Conservation (phyloP, 257 asterid genomes). For the Scutellaria minor region DNA sequence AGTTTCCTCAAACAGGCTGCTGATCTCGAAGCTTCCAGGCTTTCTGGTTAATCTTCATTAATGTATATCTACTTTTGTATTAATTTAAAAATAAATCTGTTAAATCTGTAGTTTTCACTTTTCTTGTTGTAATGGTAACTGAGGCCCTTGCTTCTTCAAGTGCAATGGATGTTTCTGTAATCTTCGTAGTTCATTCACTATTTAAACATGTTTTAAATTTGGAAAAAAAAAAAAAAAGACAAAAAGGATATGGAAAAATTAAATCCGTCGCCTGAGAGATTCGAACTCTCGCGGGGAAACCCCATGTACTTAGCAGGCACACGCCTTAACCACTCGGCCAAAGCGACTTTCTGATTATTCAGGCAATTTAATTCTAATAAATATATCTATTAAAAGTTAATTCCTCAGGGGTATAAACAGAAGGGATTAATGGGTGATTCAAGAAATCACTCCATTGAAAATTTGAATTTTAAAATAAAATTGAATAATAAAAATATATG, state of each 20-base stretch:
- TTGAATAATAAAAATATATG: too few relatives aligned
- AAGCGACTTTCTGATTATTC: constrained; percentile 46
- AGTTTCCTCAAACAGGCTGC: constrained; percentile 79
- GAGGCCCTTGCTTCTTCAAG: background rate
- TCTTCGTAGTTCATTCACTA: too few relatives aligned
- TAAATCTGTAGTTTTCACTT: background rate
- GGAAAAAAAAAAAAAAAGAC: background rate
- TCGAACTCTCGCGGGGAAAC: constrained; percentile 99
- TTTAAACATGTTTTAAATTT: too few relatives aligned
- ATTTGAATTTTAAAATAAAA: too few relatives aligned
- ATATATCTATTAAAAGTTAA: too few relatives aligned
- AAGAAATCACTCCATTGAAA: too few relatives aligned
- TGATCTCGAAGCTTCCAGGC: constrained; percentile 78
- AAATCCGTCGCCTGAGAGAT: constrained; percentile 90
- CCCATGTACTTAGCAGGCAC: constrained; percentile 93
- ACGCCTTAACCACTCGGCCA: constrained; percentile 87
- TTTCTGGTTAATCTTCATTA: constrained; percentile 33
- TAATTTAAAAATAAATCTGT: background rate
- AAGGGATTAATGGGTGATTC: too few relatives aligned
- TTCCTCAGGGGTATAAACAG: too few relatives aligned
- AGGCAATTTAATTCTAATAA: too few relatives aligned
- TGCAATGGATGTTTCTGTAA: background rate
- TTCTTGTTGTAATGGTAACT: background rate
- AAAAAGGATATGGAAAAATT: background rate
- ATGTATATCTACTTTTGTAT: too few relatives aligned